phyloP scores from a whole-genome alignment of 495 filamentous ascomycete genomes.

The Talaromyces ruber region DNA sequence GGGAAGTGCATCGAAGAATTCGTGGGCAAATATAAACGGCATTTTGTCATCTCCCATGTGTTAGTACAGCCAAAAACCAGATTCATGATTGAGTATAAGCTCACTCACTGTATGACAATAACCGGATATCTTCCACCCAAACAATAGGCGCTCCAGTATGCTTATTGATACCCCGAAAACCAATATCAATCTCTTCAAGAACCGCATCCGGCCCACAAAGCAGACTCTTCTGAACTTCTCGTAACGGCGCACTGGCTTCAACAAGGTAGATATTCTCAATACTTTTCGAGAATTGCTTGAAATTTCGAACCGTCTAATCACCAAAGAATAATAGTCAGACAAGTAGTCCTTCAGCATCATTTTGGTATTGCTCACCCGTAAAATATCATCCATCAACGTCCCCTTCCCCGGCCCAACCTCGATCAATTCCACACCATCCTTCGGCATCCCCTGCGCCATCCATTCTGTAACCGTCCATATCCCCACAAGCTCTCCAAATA shows the following conservation, averaged over 20 bases:
- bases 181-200: constrained; percentile 65
- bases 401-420: constrained; percentile 93
- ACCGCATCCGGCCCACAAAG: constrained; percentile 69
- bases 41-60: constrained; percentile 45
- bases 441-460: constrained; percentile 75
- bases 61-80: constrained; percentile 8
- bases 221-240: constrained; percentile 66
- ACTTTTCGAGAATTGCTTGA: constrained; percentile 64
- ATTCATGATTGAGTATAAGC: constrained; percentile 4
- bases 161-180: constrained; percentile 68
- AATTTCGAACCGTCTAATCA: constrained; percentile 68
- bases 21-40: constrained; percentile 91
- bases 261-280: constrained; percentile 85
- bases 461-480: constrained; percentile 95
- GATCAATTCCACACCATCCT: constrained; percentile 70
- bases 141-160: constrained; percentile 60
- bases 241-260: constrained; percentile 71
- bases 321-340: neutral
- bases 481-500: constrained; percentile 90
- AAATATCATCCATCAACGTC: constrained; percentile 94
- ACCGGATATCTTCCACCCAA: constrained; percentile 87
- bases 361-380: constrained; percentile 52
- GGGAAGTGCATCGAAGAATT: constrained; percentile 98
- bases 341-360: neutral
- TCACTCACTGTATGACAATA: constrained; percentile 60